These are phyloP conservation scores for Xylaria sp. DNA, from an alignment of 2,329 filamentous ascomycete species.

Conservation along the genomic window DNA sequence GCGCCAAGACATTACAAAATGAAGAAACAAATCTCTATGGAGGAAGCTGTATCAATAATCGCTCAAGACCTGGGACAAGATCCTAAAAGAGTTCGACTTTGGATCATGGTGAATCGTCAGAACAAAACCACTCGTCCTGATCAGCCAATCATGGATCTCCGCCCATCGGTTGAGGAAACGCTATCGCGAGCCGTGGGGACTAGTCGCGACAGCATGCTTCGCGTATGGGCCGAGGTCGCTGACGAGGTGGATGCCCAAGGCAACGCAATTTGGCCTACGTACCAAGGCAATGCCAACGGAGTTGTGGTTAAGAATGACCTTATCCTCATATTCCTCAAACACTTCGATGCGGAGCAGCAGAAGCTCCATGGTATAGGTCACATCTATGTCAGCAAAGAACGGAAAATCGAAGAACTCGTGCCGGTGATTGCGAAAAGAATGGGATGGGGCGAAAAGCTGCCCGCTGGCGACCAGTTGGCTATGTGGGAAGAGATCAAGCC, in stretches of 20 bases:
- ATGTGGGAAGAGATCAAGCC: constrained; percentile 99
- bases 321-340: constrained; percentile 90
- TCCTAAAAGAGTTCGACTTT: constrained; percentile 78
- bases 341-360: constrained; percentile 84
- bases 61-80: constrained; percentile 76
- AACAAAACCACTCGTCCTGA: constrained; percentile 97
- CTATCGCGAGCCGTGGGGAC: constrained; percentile 61
- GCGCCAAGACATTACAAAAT: constrained; percentile 78
- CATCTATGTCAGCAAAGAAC: constrained; percentile 86
- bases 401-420: constrained; percentile 86
- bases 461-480: constrained; percentile 68
- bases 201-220: constrained; percentile 75
- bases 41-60: constrained; percentile 77
- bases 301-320: constrained; percentile 67
- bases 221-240: constrained; percentile 86
- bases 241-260: constrained; percentile 74
- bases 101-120: constrained; percentile 98
- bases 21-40: constrained; percentile 77
- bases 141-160: constrained; percentile 80
- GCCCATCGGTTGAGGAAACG: constrained; percentile 80
- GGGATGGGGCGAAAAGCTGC: constrained; percentile 82
- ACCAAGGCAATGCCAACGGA: constrained; percentile 66
- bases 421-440: constrained; percentile 82
- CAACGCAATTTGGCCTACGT: constrained; percentile 76
- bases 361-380: constrained; percentile 80